Percentiles rank a stretch among this genome's conserved stretches.
These are phyloP conservation scores for Beta corolliflora DNA, from an alignment of 179 eudicot genomes.

Conservation along the genomic window DNA sequence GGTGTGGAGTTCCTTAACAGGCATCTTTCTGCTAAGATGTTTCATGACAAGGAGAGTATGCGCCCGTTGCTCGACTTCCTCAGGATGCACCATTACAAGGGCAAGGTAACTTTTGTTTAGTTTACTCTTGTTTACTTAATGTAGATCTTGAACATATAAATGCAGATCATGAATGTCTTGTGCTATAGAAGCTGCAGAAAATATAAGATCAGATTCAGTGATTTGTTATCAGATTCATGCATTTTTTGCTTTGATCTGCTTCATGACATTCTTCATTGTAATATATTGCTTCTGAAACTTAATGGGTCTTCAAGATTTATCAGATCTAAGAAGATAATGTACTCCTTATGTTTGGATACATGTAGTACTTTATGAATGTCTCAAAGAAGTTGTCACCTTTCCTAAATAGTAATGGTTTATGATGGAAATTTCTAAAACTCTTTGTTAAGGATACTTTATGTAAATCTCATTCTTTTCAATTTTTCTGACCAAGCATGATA, in stretches of 20 bases:
- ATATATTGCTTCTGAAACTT: too few species aligned
- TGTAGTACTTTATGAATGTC: too few species aligned
- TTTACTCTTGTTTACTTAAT: neutral
- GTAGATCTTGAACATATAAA: neutral
- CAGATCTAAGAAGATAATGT: neutral
- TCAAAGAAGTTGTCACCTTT: neutral
- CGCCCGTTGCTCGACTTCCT: slow-evolving; percentile 84
- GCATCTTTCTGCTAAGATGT: slow-evolving; percentile 94
- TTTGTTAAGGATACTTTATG: too few species aligned
- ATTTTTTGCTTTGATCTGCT: too few species aligned
- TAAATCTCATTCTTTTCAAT: too few species aligned
- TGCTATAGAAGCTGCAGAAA: neutral
- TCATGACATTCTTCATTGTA: too few species aligned
- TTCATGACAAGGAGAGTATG: slow-evolving; percentile 95
- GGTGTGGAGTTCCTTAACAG: slow-evolving; percentile 94
- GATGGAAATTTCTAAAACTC: neutral
- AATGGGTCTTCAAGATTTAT: neutral
- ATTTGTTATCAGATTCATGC: neutral
- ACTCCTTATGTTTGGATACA: neutral
- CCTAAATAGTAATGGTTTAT: too few species aligned
- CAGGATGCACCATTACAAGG: slow-evolving; percentile 74
- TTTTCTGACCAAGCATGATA: neutral
- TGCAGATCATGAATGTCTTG: neutral
- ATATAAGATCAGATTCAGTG: neutral
- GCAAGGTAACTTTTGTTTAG: slow-evolving; percentile 41